Evolutionary conservation across 192 early-diverging fungal genomes (phyloP), one percentile per base, ranked within the genome.

Genomic region (Entomortierella lignicola): DNA sequence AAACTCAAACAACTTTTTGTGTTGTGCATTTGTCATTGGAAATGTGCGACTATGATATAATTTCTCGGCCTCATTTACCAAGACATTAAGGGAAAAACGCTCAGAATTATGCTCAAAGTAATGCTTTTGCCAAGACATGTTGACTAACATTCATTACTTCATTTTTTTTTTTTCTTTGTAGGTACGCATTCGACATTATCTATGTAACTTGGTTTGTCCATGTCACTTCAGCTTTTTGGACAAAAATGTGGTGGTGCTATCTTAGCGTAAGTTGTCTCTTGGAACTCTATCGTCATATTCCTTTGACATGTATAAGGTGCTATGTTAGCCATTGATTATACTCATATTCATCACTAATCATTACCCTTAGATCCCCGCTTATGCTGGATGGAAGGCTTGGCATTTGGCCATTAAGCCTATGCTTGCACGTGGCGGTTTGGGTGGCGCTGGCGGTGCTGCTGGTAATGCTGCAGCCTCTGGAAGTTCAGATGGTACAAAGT

Each of bases 151-250:
- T 21, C 57, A 52, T 72, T 47, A 43, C n/a, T n/a, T n/a, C n/a
- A n/a, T n/a, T 68, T 11, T 71, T 53, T 62, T 44, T 30, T 0
- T 80, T 74, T 41, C 43, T 83, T 47, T 55, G 7, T 85, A 92
- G 91, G 34, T 94, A 94, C 62, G 90, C 91, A 80, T 95, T 94
- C 72, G 94, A 95, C 61, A 88, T 94, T 53, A 92, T 95, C 55
- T 95, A 95, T 55, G 84, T 95, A 34, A 90, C 92, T 21, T 94
- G 93, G 93, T 87, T 91, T 60, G 91, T 91, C 37, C 91, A 93
- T 73, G 69, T 90, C 39, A 81, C 82, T 10, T 89, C 89, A 26
- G 89, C 89, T 23, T 82, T 90, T 26, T 91, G 85, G 52, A 71
- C 74, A 44, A 84, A 87, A 67, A 72, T 82, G 63, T 90, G 82